Percentiles rank a stretch among this genome's conserved stretches.
phyloP scores from a whole-genome alignment of 176 grass and related monocot species.

The Zea mays region Zm-B73-REFERENCE-NAM-5.0 NC_050104.1:22840001-22840500 shows the following conservation, averaged over 20 bases:
- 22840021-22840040: background rate
- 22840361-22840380: constrained; percentile 3
- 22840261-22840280: background rate
- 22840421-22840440: background rate
- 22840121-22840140: background rate
- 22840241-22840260: too few relatives aligned
- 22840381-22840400: background rate
- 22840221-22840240: too few relatives aligned
- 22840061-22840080: background rate
- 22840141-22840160: background rate
- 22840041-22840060: background rate
- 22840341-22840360: background rate
- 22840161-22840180: background rate
- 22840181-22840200: background rate
- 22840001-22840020: background rate
- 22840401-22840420: background rate
- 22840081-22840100: background rate
- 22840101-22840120: background rate
- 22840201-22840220: background rate
- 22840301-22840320: background rate
- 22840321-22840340: background rate
- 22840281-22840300: background rate
- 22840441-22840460: too few relatives aligned
- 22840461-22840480: too few relatives aligned
- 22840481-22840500: too few relatives aligned